Base-by-base conservation (phyloP, 1,284 basidiomycete species). In the Ustilago xerochloae region DNA sequence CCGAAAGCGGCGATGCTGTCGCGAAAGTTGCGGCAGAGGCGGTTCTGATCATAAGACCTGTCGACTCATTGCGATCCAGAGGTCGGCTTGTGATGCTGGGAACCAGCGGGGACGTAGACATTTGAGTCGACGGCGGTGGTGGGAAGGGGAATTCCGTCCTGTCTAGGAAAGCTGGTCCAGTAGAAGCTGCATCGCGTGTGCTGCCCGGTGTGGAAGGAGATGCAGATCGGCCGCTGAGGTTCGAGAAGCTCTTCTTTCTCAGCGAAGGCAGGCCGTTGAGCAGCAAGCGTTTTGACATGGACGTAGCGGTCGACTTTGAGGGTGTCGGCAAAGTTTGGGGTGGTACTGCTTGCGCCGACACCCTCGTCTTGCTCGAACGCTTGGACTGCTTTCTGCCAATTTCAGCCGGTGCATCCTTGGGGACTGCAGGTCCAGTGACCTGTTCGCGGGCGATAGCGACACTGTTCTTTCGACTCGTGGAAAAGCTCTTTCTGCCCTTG, bases 241-340 rank as follows among this genome's bases (percentile, higher is more conserved):
- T 73, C 7, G 69, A 54, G 24, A 75, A 47, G 56, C 77, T 79
- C 60, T 79, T 79, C 60, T 78, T 79, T 3, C 75, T 45, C 24
- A 79, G 43, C 2, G 53, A 54, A 6, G 67, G 54, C 15, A 71
- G 58, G 26, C 68, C 63, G 13, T 58, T 58, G 35, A 71, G 50
- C 8, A 61, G 51, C 32, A 64, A 35, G 3, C 68, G 62, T 28
- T 65, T 71, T 7, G 68, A 61, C 20, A 65, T 35, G 20, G 57
- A 51, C 9, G 52, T 26, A 10, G 39, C 32, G 3, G 67, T 49
- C 52, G 59, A 20, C 36, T 56, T 66, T 26, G 58, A 9, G 16
- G 41, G 51, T 13, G 20, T 51, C 6, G 52, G 39, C 30, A 55
- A 41, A 6, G 50, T 32, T 18, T 54, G 68, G 0, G 38, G 53